Evolutionary conservation across 2,329 filamentous ascomycete genomes (phyloP).

Genomic region (Alternaria triticina): DNA sequence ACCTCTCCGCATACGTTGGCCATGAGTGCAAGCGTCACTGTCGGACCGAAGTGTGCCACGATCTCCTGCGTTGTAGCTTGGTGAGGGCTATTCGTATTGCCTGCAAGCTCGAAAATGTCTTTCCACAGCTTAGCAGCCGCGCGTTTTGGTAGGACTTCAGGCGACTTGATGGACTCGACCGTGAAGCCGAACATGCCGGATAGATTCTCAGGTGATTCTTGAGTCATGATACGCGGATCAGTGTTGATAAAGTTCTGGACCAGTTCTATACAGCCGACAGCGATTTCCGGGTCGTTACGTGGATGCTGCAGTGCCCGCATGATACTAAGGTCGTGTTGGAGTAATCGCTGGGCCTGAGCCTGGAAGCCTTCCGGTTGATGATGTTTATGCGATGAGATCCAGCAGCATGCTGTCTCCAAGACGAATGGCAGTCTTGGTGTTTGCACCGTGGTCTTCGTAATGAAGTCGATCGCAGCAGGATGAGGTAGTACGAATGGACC

Average conservation of each 20-base stretch:
- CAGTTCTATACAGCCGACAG: slow-evolving; percentile 77
- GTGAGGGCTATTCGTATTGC: slow-evolving; percentile 33
- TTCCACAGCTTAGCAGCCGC: slow-evolving; percentile 77
- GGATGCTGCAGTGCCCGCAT: slow-evolving; percentile 68
- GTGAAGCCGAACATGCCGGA: slow-evolving; percentile 75
- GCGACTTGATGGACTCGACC: slow-evolving; percentile 71
- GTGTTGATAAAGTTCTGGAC: slow-evolving; percentile 68
- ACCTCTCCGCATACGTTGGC: slow-evolving; percentile 46
- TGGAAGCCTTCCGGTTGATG: slow-evolving; percentile 49
- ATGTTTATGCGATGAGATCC: slow-evolving; percentile 57
- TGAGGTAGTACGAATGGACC: slow-evolving; percentile 80
- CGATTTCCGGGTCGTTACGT: slow-evolving; percentile 71
- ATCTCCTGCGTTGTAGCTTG: slow-evolving; percentile 44
- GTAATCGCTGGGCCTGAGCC: slow-evolving; percentile 40
- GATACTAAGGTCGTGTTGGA: slow-evolving; percentile 68
- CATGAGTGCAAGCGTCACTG: slow-evolving; percentile 39
- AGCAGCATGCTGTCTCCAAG: slow-evolving; percentile 73
- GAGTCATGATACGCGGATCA: slow-evolving; percentile 67
- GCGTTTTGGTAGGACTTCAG: slow-evolving; percentile 76
- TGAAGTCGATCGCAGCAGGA: slow-evolving; percentile 68
- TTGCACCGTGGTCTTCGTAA: slow-evolving; percentile 64
- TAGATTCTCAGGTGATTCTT: slow-evolving; percentile 63
- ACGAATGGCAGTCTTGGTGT: slow-evolving; percentile 72
- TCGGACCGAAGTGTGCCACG: slow-evolving; percentile 41
- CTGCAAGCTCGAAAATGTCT: slow-evolving; percentile 44